Evolutionary conservation across 768 basidiomycete species (phyloP), one percentile per base, ranked within the genome.

Genomic region (Naematelia encephala): DNA sequence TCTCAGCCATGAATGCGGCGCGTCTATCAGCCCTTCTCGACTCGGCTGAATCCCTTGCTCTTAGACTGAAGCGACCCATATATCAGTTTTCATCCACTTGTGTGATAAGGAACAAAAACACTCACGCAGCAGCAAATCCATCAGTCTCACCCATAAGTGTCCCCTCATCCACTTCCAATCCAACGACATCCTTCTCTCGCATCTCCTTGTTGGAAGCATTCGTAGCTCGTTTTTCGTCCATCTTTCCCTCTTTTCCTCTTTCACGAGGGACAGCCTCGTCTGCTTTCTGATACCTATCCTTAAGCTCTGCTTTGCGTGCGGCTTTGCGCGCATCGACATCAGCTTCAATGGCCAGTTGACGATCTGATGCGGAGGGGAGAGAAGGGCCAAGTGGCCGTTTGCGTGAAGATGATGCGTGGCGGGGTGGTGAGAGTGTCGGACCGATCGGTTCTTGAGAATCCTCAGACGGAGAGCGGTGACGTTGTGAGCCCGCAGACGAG

Each of bases 261-360:
- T 84, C 82, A 64, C 85, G 85, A n/a, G 91, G 89, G 1, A 88
- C 86, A 76, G 85, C 78, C 27, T 92, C 89, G 68, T 91, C 89
- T 13, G 89, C 56, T 39, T 84, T 80, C 2, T 87, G 86, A 68
- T 84, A 86, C 16, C 82, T 84, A 62, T 87, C 86, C 49, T 79
- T 77, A 39, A 82, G 82, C 34, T 87, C 85, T 0, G 85, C 82
- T 68, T 90, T 90, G 22, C 88, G 84, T 62, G 87, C 85, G 4
- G 79, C 78, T n/a, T 56, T 34, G 0, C 58, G 52, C 13, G 79
- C 70, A 28, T 90, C 87, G 4, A 79, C 78, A 0, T 77, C 79
- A 3, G 83, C 69, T 72, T 94, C 91, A 10, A 84, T 81, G 0
- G 87, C 87, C 1, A 88, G 81, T 1, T 84, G 83, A 21, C 84